Evolutionary conservation across 139 green algal genomes (phyloP).

Genomic region (Diplosphaera chodatii): DNA sequence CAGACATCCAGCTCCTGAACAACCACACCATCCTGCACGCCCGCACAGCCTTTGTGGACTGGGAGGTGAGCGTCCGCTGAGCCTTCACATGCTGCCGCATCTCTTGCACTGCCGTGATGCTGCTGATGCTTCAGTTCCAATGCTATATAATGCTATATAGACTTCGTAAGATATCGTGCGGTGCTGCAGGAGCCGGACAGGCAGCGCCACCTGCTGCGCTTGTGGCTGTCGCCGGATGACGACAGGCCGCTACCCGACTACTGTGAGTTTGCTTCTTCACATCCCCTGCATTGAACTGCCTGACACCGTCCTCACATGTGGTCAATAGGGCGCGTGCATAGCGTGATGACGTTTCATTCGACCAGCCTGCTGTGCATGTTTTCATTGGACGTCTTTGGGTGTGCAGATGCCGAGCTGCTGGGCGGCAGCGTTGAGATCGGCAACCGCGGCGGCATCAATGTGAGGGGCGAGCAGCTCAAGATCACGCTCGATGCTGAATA

Average conservation of each 20-base stretch:
- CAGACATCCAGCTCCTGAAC: conserved; percentile 59
- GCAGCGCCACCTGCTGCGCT: conserved; percentile 58
- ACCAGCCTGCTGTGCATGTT: no score
- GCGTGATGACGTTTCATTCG: no score
- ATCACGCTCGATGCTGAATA: conserved; percentile 36
- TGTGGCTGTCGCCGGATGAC: conserved; percentile 51
- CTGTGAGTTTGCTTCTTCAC: conserved; percentile 12
- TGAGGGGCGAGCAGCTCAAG: conserved; percentile 7
- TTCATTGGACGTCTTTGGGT: no score
- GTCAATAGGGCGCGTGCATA: no score
- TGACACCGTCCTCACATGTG: conserved; percentile 1
- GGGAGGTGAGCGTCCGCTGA: conserved; percentile 1
- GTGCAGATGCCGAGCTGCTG: conserved; percentile 25
- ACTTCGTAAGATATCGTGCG: no score
- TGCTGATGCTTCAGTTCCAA: no score
- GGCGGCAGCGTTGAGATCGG: conserved; percentile 26
- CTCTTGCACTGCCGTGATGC: no score
- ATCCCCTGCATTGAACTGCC: no score
- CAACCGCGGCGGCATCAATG: conserved; percentile 29
- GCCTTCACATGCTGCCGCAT: no score
- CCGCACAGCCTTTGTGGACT: conserved; percentile 41
- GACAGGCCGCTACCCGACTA: conserved; percentile 41
- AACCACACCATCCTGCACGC: conserved; percentile 55
- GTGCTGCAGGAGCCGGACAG: conserved; percentile 17
- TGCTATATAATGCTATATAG: no score